Base-by-base conservation (phyloP, 768 basidiomycete genomes). In the Xanthoconium stramineum region DNA sequence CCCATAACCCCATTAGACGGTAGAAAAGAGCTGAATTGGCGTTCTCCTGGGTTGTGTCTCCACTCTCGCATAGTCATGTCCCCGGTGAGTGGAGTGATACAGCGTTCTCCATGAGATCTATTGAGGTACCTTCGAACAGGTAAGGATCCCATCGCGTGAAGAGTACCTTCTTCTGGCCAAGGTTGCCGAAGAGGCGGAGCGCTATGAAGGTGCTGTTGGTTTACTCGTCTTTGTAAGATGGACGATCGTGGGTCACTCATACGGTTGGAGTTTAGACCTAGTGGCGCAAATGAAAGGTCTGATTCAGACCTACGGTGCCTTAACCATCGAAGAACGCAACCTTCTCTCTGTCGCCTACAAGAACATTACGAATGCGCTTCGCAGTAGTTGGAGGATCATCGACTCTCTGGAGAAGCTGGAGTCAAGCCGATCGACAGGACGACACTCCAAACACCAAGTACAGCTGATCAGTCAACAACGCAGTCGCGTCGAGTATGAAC, bases 321-420 rank as follows among this genome's bases (percentile, higher is more conserved):
- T 93, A 60, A 84, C 85, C 47, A 80, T 88, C 61, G 91, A 94
- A 68, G 91, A 94, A 75, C 88, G 92, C 64, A 94, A 90, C 72
- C 79, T 94, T 36, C 82, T 94, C 55, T 94, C 91, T 4, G 83
- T 93, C 57, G 91, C 92, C 29, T 94, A 91, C 78, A 95, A 94
- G 80, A 93, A 93, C 71, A 77, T 89, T 60, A 95, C 91, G 19
- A 90, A 91, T 65, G 83, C 79, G 19, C 83, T 91, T 56, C 86
- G 92, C 53, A 86, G 84, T 47, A 91, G 89, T 61, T 94, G 92
- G 92, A 81, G 91, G 64, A 83, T 85, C 62, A 79, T 92, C 53
- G 88, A 89, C 60, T 81, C 80, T 53, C 79, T 91, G 60, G 88
- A 90, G 74, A 85, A 85, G 71, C 80, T 86, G 69, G 78, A 62